phyloP scores from a whole-genome alignment of 202 grass and related monocot genomes.

The Saccharum hybrid region DNA sequence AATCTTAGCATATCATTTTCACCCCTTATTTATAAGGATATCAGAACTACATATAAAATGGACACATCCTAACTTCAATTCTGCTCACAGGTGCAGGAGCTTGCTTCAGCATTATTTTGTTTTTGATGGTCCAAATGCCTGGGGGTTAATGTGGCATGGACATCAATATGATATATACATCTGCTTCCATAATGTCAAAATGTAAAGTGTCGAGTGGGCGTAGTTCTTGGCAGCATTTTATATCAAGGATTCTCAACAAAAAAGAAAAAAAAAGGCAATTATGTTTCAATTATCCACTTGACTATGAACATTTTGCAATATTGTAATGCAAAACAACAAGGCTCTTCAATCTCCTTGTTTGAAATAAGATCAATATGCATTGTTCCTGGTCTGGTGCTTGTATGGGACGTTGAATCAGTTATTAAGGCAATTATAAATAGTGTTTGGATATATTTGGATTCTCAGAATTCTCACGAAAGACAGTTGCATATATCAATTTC shows the following conservation, averaged over 20 bases:
- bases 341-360: constrained; percentile 5
- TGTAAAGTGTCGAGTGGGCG: background rate
- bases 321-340: background rate
- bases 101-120: constrained; percentile 6
- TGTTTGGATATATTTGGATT: background rate
- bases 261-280: background rate
- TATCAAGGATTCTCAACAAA: background rate
- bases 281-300: background rate
- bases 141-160: background rate
- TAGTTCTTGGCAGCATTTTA: constrained; percentile 13
- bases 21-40: background rate
- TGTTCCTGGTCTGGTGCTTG: background rate
- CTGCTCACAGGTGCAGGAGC: background rate
- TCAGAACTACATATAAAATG: background rate
- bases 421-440: constrained; percentile 2
- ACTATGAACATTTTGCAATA: background rate
- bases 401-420: background rate
- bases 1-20: background rate
- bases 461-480: constrained; percentile 5
- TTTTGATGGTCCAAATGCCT: constrained; percentile 10
- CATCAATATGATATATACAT: background rate
- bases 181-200: background rate
- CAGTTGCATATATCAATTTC: constrained; percentile 4
- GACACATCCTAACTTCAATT: background rate
- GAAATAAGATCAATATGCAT: background rate